Base-by-base conservation (phyloP, 139 green algal species). In the Yamagishiella unicocca region DNA sequence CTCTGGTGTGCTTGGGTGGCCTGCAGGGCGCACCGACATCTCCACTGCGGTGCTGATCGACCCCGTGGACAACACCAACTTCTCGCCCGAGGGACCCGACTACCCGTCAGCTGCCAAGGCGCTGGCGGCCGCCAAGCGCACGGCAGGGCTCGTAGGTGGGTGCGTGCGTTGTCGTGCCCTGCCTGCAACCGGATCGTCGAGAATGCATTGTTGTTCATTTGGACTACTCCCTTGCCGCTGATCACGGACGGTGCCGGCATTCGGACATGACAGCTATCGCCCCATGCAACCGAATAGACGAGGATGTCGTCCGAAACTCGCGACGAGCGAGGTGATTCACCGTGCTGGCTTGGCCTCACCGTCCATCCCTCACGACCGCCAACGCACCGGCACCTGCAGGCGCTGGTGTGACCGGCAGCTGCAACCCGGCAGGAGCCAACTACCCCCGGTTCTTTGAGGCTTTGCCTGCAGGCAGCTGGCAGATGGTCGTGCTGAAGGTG, bases 391-490 rank as follows among this genome's bases (percentile, higher is more conserved):
- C 50, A 58, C 33, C 21, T n/a, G 27, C 61, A 85, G 78, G 61
- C 43, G 62, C 61, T 22, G 80, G 62, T 64, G 35, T 77, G n/a
- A 78, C 45, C 62, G 62, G 80, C 43, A 67, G 43, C 21, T 86
- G 80, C 80, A 86, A 86, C 64, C 80, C 80, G 3, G 43, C 31
- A 0, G 80, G 43, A 40, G 29, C 45, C 24, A 86, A 86, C 80
- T 86, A 78, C 80, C 80, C 42, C 8, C 25, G 38, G 9, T 86
- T 77, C 62, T 78, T 61, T 12, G 31, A 21, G n/a, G 43, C 43
- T 10, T 22, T 86, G 31, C 43, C 38, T 7, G 43, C 64, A 0
- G 43, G 64, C 17, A 68, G n/a, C 43, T 86, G 80, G 80, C 80
- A 78, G 43, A 66, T 86, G 80, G 79, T 85, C 0, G 37, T 85